A percentile compares a stretch with the other conserved stretches of the same genome.
phyloP scores from a whole-genome alignment of 371 early-diverging fungal species.

The Zancudomyces culisetae region DNA sequence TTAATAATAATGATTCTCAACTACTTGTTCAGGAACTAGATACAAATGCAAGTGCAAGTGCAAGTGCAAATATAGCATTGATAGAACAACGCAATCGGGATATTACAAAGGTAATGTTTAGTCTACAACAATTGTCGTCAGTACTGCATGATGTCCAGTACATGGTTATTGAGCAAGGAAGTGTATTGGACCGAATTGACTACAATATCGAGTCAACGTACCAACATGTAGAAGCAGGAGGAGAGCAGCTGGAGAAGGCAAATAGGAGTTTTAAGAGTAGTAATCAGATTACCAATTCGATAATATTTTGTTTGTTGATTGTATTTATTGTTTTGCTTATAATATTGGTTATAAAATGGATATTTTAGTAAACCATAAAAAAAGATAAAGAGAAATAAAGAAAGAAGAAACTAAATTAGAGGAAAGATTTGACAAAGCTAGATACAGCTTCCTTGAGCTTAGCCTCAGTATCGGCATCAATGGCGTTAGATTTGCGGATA shows the following conservation, averaged over 20 bases:
- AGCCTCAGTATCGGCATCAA: slow-evolving; percentile 69
- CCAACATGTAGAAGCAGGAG: slow-evolving; percentile 61
- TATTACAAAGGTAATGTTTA: slow-evolving; percentile 76
- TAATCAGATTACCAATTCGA: slow-evolving; percentile 14
- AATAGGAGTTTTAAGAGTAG: slow-evolving; percentile 7
- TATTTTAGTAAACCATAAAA: slow-evolving; percentile 2
- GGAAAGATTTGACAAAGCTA: slow-evolving; percentile 73
- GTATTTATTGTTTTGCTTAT: slow-evolving; percentile 14
- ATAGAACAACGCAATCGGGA: slow-evolving; percentile 75
- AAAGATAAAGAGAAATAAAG: not conserved
- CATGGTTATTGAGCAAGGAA: slow-evolving; percentile 93
- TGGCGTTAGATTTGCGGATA: slow-evolving; percentile 73
- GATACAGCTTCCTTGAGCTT: slow-evolving; percentile 62
- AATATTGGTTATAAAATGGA: slow-evolving; percentile 18
- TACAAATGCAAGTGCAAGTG: no score
- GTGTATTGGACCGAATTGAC: slow-evolving; percentile 90
- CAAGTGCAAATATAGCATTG: no score
- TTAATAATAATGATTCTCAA: slow-evolving; percentile 19
- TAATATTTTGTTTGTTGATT: slow-evolving; percentile 15
- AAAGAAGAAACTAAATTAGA: slow-evolving; percentile 19
- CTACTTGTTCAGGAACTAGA: slow-evolving; percentile 73
- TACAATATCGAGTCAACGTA: slow-evolving; percentile 81
- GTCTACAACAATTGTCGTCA: slow-evolving; percentile 76
- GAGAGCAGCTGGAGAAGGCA: slow-evolving; percentile 66
- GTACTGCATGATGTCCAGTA: slow-evolving; percentile 82